Percentiles rank a stretch among this genome's conserved stretches.
These are phyloP conservation scores for Nakaseomyces bracarensis DNA, from an alignment of 1,139 yeast species.

Conservation along the genomic window DNA sequence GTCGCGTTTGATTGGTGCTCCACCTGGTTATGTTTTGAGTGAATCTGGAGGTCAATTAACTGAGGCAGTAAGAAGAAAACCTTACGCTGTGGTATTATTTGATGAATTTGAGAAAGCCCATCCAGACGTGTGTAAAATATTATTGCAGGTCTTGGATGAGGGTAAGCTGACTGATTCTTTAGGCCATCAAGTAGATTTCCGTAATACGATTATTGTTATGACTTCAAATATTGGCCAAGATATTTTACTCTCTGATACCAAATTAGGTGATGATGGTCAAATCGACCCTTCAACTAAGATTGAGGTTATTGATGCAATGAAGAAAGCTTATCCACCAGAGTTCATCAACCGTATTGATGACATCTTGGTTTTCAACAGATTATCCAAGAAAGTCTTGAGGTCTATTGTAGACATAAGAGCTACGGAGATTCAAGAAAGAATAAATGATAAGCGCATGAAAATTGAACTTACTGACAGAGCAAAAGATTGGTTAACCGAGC, in stretches of 20 bases:
- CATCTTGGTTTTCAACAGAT: constrained; percentile 77
- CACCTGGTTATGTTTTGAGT: constrained; percentile 96
- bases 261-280: constrained; percentile 41
- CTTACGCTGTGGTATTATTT: constrained; percentile 83
- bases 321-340: constrained; percentile 78
- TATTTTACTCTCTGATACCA: constrained; percentile 57
- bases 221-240: constrained; percentile 96
- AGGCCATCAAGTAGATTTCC: constrained; percentile 88
- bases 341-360: constrained; percentile 91
- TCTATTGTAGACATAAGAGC: constrained; percentile 79
- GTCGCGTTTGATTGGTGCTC: constrained; percentile 89
- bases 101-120: constrained; percentile 98
- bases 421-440: constrained; percentile 66
- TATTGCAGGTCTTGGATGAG: constrained; percentile 89
- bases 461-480: constrained; percentile 54
- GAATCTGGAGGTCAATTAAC: constrained; percentile 91
- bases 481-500: constrained; percentile 65
- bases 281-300: constrained; percentile 43
- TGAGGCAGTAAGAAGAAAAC: constrained; percentile 90
- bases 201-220: constrained; percentile 93
- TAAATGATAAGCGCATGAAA: constrained; percentile 69
- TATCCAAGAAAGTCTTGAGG: constrained; percentile 63
- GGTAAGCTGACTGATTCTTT: constrained; percentile 91
- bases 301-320: constrained; percentile 59
- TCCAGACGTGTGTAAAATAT: constrained; percentile 79